Percentiles rank a stretch among this genome's conserved stretches.
phyloP scores from a whole-genome alignment of 805 yeast species.

The Saccharomycopsis vini region DNA sequence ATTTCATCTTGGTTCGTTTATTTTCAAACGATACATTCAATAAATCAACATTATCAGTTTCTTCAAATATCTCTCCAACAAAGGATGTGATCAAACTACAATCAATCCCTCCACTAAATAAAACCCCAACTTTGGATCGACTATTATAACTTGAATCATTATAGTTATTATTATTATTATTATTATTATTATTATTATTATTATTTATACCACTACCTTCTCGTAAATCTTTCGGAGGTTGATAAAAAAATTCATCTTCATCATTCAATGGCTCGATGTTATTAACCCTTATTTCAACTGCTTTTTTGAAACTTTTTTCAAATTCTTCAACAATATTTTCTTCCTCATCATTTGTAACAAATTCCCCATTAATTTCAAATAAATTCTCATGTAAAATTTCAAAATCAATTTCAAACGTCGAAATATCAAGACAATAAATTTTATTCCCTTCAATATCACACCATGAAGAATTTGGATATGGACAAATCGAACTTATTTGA shows the following conservation, averaged over 20 bases:
- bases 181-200: background rate
- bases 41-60: slow-evolving; percentile 45
- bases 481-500: slow-evolving; percentile 7
- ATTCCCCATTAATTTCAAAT: background rate
- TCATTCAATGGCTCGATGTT: slow-evolving; percentile 47
- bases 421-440: too few relatives aligned
- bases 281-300: slow-evolving; percentile 44
- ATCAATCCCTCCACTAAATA: slow-evolving; percentile 94
- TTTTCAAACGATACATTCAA: slow-evolving; percentile 90
- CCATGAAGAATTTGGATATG: too few relatives aligned
- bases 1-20: slow-evolving; percentile 57
- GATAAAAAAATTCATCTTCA: too few relatives aligned
- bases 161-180: slow-evolving; percentile 15
- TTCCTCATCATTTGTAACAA: background rate
- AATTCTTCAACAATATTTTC: slow-evolving; percentile 19
- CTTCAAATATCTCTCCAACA: slow-evolving; percentile 31
- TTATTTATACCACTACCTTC: background rate
- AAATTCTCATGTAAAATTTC: too few relatives aligned
- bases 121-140: slow-evolving; percentile 46
- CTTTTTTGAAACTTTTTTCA: slow-evolving; percentile 25
- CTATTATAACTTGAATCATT: too few relatives aligned
- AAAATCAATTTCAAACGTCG: too few relatives aligned
- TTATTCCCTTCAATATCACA: too few relatives aligned
- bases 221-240: too few relatives aligned
- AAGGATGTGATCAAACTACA: slow-evolving; percentile 69